Evolutionary conservation across 371 early-diverging fungal genomes (phyloP), one percentile per base, ranked within the genome.

Genomic region (Umbelopsis sp.): DNA sequence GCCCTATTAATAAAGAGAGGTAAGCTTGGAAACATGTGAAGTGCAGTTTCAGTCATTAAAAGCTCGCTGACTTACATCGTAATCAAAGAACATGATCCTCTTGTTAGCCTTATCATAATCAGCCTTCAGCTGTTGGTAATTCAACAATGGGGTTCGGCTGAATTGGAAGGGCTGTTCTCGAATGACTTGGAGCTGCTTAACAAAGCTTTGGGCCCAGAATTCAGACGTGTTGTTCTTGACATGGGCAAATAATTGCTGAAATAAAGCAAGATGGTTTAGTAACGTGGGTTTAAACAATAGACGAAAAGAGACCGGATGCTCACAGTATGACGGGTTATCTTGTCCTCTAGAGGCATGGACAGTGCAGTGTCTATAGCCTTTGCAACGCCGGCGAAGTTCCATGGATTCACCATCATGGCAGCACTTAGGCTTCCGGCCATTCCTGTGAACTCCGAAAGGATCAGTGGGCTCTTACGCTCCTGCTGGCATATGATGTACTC

Each of bases 401-500:
- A 99, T 12, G 99, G 98, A 74, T 99, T 99, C 51, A 99, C 95
- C 65, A 94, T 82, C 50, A 98, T 80, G 10, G 97, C 95, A 4
- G 93, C 92, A 65, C 93, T 86, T 18, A 99, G 80, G 3, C 95
- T 91, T 12, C 97, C 96, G 2, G 97, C 95, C 2, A 99, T 96
- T 16, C 99, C 99, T 20, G 99, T 95, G 83, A 98, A 98, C 79
- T 99, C 99, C 68, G 95, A 94, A 53, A 99, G 81, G 20, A 99
- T 95, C 46, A 99, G 84, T n/a, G 96, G 93, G 0, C 96, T 95
- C 63, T 89, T 85, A 44, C 92, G 94, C 46, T 94, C 92, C 62
- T 95, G 92, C 76, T 99, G 99, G 83, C 98, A 99, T 52, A 98
- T 88, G 50, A 99, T 90, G 80, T 94, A 99, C 77, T 99, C 99